phyloP scores from a whole-genome alignment of 345 rosid species.

The Dovyalis caffra region DNA sequence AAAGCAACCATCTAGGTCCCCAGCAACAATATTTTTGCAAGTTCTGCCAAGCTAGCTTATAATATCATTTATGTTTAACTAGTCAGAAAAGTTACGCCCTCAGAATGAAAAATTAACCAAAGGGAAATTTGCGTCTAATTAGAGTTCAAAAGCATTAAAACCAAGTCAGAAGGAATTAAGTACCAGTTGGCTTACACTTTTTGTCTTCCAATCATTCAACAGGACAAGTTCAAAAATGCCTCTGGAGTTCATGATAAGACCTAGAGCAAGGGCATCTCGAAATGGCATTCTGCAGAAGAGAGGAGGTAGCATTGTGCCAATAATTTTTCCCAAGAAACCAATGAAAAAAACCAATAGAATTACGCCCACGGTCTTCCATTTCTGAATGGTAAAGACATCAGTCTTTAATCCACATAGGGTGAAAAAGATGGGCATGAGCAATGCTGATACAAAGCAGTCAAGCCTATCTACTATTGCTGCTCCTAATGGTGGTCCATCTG shows the following conservation, averaged over 20 bases:
- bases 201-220: constrained; percentile 17
- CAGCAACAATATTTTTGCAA: not conserved
- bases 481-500: constrained; percentile 43
- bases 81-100: too few species aligned
- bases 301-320: constrained; percentile 29
- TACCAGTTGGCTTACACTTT: constrained; percentile 20
- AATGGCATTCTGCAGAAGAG: constrained; percentile 33
- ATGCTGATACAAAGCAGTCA: constrained; percentile 26
- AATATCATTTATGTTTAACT: not conserved
- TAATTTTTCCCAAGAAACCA: constrained; percentile 25
- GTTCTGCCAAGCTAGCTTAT: not conserved
- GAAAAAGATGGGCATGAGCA: constrained; percentile 37
- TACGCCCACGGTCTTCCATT: constrained; percentile 20
- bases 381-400: constrained; percentile 4
- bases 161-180: not conserved
- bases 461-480: constrained; percentile 38
- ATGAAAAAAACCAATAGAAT: constrained; percentile 12
- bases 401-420: constrained; percentile 33
- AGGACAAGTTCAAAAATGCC: constrained; percentile 40
- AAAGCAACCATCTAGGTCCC: not conserved
- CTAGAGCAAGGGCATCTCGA: constrained; percentile 38
- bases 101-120: too few species aligned
- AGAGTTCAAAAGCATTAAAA: not conserved
- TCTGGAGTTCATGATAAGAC: constrained; percentile 37
- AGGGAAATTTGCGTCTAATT: not conserved